phyloP scores from a whole-genome alignment of 768 basidiomycete species.

The Infundibulicybe gibba region DNA sequence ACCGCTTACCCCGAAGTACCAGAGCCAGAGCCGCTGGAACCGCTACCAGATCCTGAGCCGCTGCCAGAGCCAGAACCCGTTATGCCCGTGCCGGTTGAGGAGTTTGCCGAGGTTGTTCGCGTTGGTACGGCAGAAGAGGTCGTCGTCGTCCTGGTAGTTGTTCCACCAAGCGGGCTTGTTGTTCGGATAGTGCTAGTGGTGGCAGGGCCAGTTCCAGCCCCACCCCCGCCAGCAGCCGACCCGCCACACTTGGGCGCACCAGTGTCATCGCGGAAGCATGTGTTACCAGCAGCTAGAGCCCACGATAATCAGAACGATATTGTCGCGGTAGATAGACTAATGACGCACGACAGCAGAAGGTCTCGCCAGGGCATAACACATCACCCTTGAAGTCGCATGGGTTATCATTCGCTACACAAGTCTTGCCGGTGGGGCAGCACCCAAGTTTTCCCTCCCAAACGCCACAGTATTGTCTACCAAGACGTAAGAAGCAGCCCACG shows the following conservation, averaged over 20 bases:
- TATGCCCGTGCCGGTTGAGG: neutral
- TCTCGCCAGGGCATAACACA: constrained; percentile 10
- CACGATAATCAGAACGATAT: neutral
- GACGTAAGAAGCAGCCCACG: too few relatives aligned
- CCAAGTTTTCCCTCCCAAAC: constrained; percentile 15
- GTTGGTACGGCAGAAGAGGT: neutral
- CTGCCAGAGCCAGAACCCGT: neutral
- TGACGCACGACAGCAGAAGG: constrained; percentile 19
- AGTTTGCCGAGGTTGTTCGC: neutral
- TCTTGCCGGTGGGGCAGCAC: constrained; percentile 15
- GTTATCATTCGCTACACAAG: constrained; percentile 11
- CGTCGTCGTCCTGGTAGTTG: neutral
- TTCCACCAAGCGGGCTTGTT: neutral
- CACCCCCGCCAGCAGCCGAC: neutral
- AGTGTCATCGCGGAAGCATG: constrained; percentile 5
- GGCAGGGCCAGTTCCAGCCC: neutral
- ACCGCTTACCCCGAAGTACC: too few relatives aligned
- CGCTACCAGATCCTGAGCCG: neutral
- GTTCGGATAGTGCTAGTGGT: neutral
- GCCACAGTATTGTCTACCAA: constrained; percentile 13
- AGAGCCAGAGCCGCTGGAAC: too few relatives aligned
- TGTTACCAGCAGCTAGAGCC: constrained; percentile 12
- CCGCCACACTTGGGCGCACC: constrained; percentile 4
- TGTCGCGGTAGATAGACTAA: neutral
- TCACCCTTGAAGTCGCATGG: constrained; percentile 10